Base-by-base conservation (phyloP, 768 basidiomycete genomes). In the Russula olivacea region DNA sequence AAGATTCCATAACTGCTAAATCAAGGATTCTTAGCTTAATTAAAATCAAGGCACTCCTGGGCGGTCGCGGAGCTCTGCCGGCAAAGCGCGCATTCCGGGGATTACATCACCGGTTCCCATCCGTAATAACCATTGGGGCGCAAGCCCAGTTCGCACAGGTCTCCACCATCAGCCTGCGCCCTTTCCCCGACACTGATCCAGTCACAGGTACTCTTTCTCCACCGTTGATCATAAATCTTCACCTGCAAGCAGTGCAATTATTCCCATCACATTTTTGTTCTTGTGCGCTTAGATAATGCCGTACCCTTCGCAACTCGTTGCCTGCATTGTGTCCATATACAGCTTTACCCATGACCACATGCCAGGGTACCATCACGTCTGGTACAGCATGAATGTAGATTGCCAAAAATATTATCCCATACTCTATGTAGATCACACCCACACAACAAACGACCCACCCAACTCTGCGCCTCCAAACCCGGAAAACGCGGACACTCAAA, bases 241-340 rank as follows among this genome's bases (percentile, higher is more conserved):
- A 41, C 15, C 23, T 11, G 41, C 19, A 50, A 60, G 58, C 63
- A 36, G 63, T 56, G 48, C 49, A 25, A 64, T 60, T 52, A 64
- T 28, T 45, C 48, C 54, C 65, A 66, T 64, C 65, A 64, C 63
- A 7, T 55, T 54, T 43, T 50, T 23, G 36, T 38, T 32, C 8
- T 61, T 62, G 61, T 57, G 58, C 63, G 63, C 66, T 67, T 67
- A 66, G 64, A 61, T 67, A 66, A 68, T 68, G 65, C 66, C 66
- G 66, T 66, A 58, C 57, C 61, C 61, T 52, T 66, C 55, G 65
- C 64, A 28, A 63, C 59, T 58, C 64, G 55, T 62, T 64, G 58
- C 63, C 54, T 64, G 40, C 54, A 64, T 64, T 64, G 63, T 64
- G 41, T 40, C 63, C 63, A 64, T 64, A 60, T 64, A 23, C 25